A percentile compares a stretch with the other conserved stretches of the same genome.
These are phyloP conservation scores for Podosphaera fusca DNA, from an alignment of 2,329 filamentous ascomycete genomes.

Conservation along the genomic window DNA sequence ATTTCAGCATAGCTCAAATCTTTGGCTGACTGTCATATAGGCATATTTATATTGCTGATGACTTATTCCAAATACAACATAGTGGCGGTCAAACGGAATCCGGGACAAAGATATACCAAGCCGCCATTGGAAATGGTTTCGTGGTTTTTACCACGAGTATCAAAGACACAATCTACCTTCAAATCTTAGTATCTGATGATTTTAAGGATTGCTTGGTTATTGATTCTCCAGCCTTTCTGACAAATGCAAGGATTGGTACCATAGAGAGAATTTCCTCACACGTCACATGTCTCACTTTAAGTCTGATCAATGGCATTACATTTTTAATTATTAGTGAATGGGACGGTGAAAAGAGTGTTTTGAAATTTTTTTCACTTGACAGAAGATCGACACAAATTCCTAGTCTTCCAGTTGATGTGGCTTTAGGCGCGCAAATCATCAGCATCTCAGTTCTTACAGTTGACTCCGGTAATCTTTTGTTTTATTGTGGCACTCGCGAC, in stretches of 20 bases:
- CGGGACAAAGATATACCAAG: conserved; percentile 8
- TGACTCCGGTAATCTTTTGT: conserved; percentile 3
- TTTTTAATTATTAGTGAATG: conserved; percentile 8
- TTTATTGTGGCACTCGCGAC: conserved; percentile 14
- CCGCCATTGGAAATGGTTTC: conserved; percentile 8
- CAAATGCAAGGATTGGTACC: conserved; percentile 4
- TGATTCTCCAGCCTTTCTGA: not conserved
- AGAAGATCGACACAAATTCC: conserved; percentile 2
- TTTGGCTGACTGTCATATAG: conserved; percentile 3
- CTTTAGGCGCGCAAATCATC: conserved; percentile 4
- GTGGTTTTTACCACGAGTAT: conserved; percentile 11
- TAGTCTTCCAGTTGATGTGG: conserved; percentile 2
- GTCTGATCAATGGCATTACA: conserved; percentile 2
- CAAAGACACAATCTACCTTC: conserved; percentile 5
- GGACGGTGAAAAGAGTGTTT: conserved; percentile 3
- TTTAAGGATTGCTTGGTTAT: conserved; percentile 3
- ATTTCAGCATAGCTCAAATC: not conserved
- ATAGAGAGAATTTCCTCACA: conserved; percentile 5
- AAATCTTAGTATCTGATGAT: conserved; percentile 5
- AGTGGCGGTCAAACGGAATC: conserved; percentile 1
- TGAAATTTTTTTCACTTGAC: conserved; percentile 8
- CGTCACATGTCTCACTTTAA: conserved; percentile 7
- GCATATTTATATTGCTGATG: not conserved
- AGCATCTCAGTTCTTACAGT: conserved; percentile 9
- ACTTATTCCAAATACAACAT: conserved; percentile 4